These are phyloP conservation scores for Boletus patriciae DNA, from an alignment of 768 basidiomycete genomes.

Conservation along the genomic window DNA sequence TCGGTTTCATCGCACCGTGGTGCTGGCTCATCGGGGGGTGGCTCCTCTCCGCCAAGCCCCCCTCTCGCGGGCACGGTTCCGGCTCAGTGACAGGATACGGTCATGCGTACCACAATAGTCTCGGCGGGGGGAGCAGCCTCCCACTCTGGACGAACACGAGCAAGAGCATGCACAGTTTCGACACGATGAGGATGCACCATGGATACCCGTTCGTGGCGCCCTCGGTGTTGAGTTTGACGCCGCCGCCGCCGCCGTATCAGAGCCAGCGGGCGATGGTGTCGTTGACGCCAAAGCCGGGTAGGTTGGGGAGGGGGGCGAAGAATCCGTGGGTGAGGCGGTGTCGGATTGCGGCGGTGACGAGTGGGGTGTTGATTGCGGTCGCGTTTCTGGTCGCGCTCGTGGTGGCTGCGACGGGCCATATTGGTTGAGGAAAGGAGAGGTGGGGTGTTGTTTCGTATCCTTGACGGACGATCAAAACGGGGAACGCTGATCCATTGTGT, in stretches of 20 bases:
- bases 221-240: slow-evolving; percentile 38
- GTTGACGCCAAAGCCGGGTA: slow-evolving; percentile 21
- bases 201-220: slow-evolving; percentile 64
- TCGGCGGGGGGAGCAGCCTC: slow-evolving; percentile 43
- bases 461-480: neutral
- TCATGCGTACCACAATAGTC: slow-evolving; percentile 21
- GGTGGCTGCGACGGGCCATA: slow-evolving; percentile 19
- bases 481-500: neutral
- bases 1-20: slow-evolving; percentile 70
- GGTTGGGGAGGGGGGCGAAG: slow-evolving; percentile 10
- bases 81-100: neutral
- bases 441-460: neutral
- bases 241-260: slow-evolving; percentile 25
- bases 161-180: slow-evolving; percentile 44
- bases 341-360: slow-evolving; percentile 62
- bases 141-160: slow-evolving; percentile 38
- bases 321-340: slow-evolving; percentile 45
- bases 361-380: slow-evolving; percentile 46
- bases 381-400: slow-evolving; percentile 55
- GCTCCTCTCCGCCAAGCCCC: slow-evolving; percentile 41
- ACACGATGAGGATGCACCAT: slow-evolving; percentile 44
- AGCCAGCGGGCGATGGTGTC: slow-evolving; percentile 20
- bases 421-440: neutral
- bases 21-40: slow-evolving; percentile 79
- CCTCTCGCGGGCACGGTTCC: slow-evolving; percentile 13